A percentile compares a stretch with the other conserved stretches of the same genome.
These are phyloP conservation scores for Neopestalotiopsis rosae DNA, from an alignment of 2,329 filamentous ascomycete species.

Conservation along the genomic window DNA sequence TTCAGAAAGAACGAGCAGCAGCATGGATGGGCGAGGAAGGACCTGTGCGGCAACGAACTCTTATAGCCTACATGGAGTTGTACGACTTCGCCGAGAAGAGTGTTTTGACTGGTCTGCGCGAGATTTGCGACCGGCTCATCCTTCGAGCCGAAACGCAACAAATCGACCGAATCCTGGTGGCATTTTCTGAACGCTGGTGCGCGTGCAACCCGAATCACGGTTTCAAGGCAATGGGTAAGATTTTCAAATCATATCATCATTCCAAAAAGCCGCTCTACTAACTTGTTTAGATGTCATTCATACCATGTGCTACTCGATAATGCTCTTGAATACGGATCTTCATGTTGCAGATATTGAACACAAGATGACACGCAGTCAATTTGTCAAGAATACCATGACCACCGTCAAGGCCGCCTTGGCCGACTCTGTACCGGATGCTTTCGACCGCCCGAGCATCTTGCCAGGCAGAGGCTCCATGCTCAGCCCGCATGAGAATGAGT, in stretches of 20 bases:
- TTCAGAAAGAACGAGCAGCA: constrained; percentile 79
- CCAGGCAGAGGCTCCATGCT: constrained; percentile 44
- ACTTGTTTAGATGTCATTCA: constrained; percentile 79
- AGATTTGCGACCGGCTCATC: constrained; percentile 80
- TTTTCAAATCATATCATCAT: background rate
- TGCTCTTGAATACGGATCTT: constrained; percentile 94
- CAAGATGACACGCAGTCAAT: constrained; percentile 95
- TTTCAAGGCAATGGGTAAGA: constrained; percentile 84
- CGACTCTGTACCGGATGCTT: constrained; percentile 73
- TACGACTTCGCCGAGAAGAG: constrained; percentile 86
- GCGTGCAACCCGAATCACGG: constrained; percentile 91
- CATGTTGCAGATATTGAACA: constrained; percentile 94
- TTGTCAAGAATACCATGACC: constrained; percentile 94
- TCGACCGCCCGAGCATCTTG: constrained; percentile 63
- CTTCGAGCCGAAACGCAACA: constrained; percentile 95
- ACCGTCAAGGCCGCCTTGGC: constrained; percentile 80
- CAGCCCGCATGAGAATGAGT: constrained; percentile 32
- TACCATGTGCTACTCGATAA: constrained; percentile 94
- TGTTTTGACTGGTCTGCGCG: constrained; percentile 78
- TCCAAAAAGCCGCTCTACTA: background rate
- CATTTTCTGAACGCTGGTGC: constrained; percentile 90
- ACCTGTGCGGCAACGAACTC: constrained; percentile 59
- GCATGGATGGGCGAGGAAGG: constrained; percentile 86
- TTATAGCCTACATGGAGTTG: constrained; percentile 86
- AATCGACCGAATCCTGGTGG: constrained; percentile 90